Evolutionary conservation across 106 monocot genomes (phyloP).

Genomic region (Amphibolis antarctica): DNA sequence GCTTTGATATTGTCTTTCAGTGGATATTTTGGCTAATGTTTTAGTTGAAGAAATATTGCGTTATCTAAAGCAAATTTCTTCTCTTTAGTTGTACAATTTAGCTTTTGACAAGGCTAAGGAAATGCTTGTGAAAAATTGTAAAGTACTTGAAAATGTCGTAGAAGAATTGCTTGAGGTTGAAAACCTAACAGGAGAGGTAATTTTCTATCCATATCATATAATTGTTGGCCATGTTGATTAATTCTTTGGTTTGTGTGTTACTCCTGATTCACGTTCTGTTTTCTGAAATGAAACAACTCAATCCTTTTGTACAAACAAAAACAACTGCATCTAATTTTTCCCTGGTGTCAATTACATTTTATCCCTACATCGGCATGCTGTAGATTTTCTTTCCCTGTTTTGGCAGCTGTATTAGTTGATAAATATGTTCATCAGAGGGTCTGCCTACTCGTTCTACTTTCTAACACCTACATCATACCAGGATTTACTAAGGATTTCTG

Average conservation of each 20-base stretch:
- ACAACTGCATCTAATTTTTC: no score
- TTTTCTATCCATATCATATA: neutral
- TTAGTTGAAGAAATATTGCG: neutral
- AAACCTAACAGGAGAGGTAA: slow-evolving; percentile 63
- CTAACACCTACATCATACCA: slow-evolving; percentile 7
- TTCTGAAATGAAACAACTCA: neutral
- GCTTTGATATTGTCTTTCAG: neutral
- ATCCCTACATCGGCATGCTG: neutral
- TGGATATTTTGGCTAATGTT: neutral
- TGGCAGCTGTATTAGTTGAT: neutral
- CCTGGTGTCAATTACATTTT: no score
- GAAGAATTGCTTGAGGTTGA: slow-evolving; percentile 63
- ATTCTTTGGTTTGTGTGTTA: no score
- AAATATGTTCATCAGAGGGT: neutral
- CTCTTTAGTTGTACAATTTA: slow-evolving; percentile 50
- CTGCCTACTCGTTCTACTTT: neutral
- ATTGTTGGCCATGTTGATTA: no score
- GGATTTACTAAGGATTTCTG: slow-evolving; percentile 54
- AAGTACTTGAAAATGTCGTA: slow-evolving; percentile 55
- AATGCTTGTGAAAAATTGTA: slow-evolving; percentile 64
- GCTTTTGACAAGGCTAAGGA: slow-evolving; percentile 67
- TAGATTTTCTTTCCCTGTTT: neutral
- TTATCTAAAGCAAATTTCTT: slow-evolving; percentile 3
- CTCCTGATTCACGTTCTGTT: neutral
- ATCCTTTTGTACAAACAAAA: no score